phyloP scores from a whole-genome alignment of 768 basidiomycete species.

The Rhodocollybia butyracea region DNA sequence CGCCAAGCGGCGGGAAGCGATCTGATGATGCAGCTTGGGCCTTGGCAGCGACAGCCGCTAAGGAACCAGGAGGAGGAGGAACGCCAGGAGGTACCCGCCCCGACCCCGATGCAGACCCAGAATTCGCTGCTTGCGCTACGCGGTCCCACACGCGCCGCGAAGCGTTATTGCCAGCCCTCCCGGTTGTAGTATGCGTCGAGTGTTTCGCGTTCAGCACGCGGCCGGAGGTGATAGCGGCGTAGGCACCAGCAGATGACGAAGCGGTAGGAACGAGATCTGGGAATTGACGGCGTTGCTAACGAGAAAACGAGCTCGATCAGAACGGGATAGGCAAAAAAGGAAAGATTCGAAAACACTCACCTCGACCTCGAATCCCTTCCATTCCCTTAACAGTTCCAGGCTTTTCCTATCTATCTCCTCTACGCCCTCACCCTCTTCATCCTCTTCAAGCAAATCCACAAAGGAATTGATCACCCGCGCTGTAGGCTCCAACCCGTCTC shows the following conservation, averaged over 20 bases:
- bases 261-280: conserved; percentile 69
- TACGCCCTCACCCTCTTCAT: conserved; percentile 36
- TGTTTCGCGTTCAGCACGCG: conserved; percentile 84
- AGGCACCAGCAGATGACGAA: conserved; percentile 38
- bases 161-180: conserved; percentile 18
- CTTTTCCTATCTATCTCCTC: conserved; percentile 46
- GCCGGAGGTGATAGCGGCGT: conserved; percentile 77
- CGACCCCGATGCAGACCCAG: conserved; percentile 27
- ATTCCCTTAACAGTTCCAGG: conserved; percentile 64
- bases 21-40: not conserved
- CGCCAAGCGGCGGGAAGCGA: not conserved
- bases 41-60: conserved; percentile 5
- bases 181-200: conserved; percentile 54
- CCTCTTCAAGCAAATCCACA: conserved; percentile 77
- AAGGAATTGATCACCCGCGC: conserved; percentile 69
- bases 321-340: not conserved
- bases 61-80: conserved; percentile 25
- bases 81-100: conserved; percentile 15
- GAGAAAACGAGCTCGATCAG: too few relatives aligned
- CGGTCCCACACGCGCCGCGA: conserved; percentile 72
- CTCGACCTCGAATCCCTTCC: conserved; percentile 85
- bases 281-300: conserved; percentile 83
- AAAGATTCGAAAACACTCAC: not conserved
- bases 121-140: conserved; percentile 76
- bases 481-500: conserved; percentile 58